These are phyloP conservation scores for Moesziomyces aphidis DNA, from an alignment of 1,284 basidiomycete genomes.

Conservation along the genomic window DNA sequence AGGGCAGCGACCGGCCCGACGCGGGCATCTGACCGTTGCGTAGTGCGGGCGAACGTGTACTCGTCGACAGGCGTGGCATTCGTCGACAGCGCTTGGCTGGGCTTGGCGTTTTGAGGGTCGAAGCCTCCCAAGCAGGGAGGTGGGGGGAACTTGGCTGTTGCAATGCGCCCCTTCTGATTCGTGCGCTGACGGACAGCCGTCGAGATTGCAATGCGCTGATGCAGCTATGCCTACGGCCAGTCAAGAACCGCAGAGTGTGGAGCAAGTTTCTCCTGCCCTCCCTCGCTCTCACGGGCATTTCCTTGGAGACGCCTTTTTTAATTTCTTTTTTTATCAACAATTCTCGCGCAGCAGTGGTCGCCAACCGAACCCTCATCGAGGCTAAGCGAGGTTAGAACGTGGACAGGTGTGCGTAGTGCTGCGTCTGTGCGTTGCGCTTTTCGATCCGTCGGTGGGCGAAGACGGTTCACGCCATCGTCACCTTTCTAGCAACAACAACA, in stretches of 20 bases:
- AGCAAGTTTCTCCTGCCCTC: neutral
- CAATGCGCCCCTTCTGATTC: neutral
- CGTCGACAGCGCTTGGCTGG: neutral
- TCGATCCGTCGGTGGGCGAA: neutral
- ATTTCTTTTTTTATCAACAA: neutral
- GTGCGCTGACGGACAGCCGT: neutral
- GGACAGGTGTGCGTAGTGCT: conserved; percentile 16
- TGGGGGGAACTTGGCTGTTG: too few relatives aligned
- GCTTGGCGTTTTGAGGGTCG: neutral
- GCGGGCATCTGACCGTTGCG: neutral
- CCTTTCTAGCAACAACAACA: neutral
- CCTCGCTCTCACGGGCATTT: neutral
- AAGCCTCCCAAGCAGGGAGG: too few relatives aligned
- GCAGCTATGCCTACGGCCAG: neutral
- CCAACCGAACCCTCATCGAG: conserved; percentile 8
- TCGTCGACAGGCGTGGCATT: neutral
- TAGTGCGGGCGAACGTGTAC: neutral
- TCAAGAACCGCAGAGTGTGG: neutral
- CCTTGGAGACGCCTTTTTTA: neutral
- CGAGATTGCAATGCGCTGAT: neutral
- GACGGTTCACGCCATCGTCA: neutral
- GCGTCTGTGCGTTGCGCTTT: neutral
- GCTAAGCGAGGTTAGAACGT: conserved; percentile 37
- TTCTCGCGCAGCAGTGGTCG: neutral
- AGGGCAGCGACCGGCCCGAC: neutral